Conservation (phyloP, 805 yeast genomes). For the Lipomyces kockii region DNA sequence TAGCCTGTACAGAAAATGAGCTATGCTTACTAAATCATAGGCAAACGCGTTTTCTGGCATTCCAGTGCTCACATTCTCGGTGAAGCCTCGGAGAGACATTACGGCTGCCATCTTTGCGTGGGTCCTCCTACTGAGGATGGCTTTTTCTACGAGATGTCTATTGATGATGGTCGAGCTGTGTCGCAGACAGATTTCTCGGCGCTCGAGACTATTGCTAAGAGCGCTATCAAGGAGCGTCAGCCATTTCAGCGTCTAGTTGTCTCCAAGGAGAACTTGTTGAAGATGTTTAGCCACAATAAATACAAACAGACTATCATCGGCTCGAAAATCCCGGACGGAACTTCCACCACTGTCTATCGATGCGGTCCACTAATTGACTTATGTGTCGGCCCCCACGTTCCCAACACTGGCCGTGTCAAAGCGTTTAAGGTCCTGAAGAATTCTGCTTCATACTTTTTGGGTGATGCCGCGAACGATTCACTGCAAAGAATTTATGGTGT, state of each 20-base stretch:
- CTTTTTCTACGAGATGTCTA: constrained; percentile 94
- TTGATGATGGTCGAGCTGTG: constrained; percentile 72
- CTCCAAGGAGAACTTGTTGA: constrained; percentile 86
- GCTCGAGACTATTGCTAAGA: constrained; percentile 84
- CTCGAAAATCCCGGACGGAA: constrained; percentile 92
- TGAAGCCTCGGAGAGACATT: constrained; percentile 95
- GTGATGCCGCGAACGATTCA: constrained; percentile 90
- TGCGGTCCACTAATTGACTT: constrained; percentile 97
- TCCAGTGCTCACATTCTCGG: constrained; percentile 98
- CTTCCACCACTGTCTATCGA: constrained; percentile 94
- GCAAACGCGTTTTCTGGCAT: constrained; percentile 93
- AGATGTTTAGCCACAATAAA: constrained; percentile 95
- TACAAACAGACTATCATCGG: constrained; percentile 87
- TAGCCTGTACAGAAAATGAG: background rate
- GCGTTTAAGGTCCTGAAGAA: constrained; percentile 91
- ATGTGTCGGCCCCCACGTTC: constrained; percentile 97
- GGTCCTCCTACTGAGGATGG: constrained; percentile 99
- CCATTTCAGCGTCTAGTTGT: constrained; percentile 90
- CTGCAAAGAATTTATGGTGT: constrained; percentile 97
- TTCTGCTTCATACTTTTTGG: constrained; percentile 94
- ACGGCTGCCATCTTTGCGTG: constrained; percentile 88
- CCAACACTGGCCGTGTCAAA: constrained; percentile 96
- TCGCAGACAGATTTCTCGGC: constrained; percentile 80
- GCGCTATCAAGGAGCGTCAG: constrained; percentile 93
- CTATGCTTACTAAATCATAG: constrained; percentile 1